Evolutionary conservation across 1,284 basidiomycete species (phyloP).

Genomic region (Exobasidium rhododendri): DNA sequence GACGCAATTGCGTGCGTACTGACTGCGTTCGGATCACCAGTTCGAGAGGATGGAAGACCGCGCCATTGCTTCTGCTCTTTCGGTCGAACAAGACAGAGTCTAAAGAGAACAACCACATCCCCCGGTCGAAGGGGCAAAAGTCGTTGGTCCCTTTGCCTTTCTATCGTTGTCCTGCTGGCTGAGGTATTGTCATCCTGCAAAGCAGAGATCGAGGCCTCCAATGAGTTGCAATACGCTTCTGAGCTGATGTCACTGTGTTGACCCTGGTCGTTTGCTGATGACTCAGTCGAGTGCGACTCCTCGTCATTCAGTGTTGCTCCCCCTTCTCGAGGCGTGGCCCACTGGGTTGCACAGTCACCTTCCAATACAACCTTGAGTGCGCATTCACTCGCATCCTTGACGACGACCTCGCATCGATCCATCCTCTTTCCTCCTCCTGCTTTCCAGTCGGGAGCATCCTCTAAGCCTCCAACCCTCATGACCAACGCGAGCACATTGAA

Average conservation of each 20-base stretch:
- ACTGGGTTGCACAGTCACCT: background rate
- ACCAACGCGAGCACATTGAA: background rate
- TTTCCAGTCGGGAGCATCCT: slow-evolving; percentile 9
- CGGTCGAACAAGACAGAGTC: background rate
- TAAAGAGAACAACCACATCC: background rate
- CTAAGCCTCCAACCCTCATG: background rate
- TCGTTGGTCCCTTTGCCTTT: background rate
- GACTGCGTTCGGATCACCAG: too few relatives aligned
- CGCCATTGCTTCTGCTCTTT: background rate
- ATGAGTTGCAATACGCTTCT: background rate
- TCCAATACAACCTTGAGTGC: slow-evolving; percentile 6
- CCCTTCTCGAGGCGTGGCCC: background rate
- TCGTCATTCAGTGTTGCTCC: background rate
- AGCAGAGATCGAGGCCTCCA: background rate
- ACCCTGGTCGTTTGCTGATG: background rate
- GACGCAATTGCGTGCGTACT: slow-evolving; percentile 4
- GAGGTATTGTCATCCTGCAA: background rate
- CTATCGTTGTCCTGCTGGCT: background rate
- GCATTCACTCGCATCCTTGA: slow-evolving; percentile 1
- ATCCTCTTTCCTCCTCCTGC: slow-evolving; percentile 8
- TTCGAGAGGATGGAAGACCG: background rate
- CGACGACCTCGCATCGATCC: slow-evolving; percentile 5
- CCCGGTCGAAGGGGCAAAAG: background rate
- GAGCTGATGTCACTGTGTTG: background rate
- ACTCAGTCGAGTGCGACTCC: background rate